Evolutionary conservation across 1,284 basidiomycete species (phyloP), one percentile per base, ranked within the genome.

Genomic region (Porogramme epimiltina): DNA sequence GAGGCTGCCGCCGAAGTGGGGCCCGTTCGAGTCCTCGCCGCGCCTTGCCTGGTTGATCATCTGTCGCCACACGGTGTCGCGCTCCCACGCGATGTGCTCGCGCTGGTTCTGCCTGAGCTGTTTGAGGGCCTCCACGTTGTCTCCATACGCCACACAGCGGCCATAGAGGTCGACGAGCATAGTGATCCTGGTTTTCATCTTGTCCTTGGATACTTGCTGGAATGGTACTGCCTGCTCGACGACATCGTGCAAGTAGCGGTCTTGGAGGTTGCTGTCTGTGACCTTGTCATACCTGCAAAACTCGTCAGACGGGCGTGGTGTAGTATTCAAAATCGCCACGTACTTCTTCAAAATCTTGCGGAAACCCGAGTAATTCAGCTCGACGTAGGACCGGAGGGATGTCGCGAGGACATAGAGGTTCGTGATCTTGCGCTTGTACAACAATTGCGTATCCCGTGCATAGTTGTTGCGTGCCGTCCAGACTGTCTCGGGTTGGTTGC

Each of bases 271-370:
- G 56, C 82, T 91, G 59, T 89, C 86, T 1, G 89, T 93, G 59
- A 97, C 92, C 71, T 98, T 98, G 80, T 98, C 96, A 66, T 97
- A 98, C 66, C 91, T 92, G 55, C 31, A 10, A 44, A 26, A 36
- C n/a, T n/a, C n/a, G n/a, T n/a, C n/a, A n/a, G n/a, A n/a, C n/a
- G n/a, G n/a, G n/a, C n/a, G n/a, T n/a, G n/a, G n/a, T n/a, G n/a
- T n/a, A n/a, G n/a, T n/a, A n/a, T n/a, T n/a, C n/a, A n/a, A n/a
- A n/a, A n/a, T n/a, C n/a, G 4, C 6, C 26, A 68, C 83, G 54
- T 67, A 93, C 89, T 98, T 98, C 72, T 99, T 99, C 64, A 98
- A 69, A 36, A 98, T 96, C 78, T 99, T 98, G 63, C 93, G 85
- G 73, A 98, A 93, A 0, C 95, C 97, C 0, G 92, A 92, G 66